Conservation (phyloP, 2,329 filamentous ascomycete genomes). For the Pseudocercospora crystallina region DNA sequence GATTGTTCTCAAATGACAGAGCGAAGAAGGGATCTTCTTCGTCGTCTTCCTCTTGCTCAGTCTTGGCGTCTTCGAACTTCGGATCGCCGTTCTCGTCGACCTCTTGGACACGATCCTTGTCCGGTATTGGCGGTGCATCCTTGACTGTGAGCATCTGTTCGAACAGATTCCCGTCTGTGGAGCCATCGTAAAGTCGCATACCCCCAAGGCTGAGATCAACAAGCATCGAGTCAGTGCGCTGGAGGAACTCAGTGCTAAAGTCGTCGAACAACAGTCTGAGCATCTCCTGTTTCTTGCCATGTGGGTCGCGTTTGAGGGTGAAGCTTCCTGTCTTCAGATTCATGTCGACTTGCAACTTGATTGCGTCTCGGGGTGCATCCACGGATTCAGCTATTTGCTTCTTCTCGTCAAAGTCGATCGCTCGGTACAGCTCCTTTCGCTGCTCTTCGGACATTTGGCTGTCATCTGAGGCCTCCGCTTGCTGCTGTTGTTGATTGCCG, state of each 20-base stretch:
- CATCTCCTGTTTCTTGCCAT: constrained; percentile 75
- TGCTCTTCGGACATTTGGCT: constrained; percentile 93
- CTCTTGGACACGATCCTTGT: constrained; percentile 51
- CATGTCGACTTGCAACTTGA: constrained; percentile 90
- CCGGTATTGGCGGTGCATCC: constrained; percentile 65
- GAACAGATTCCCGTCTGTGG: constrained; percentile 84
- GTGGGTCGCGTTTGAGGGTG: constrained; percentile 81
- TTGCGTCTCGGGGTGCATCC: constrained; percentile 83
- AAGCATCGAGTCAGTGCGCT: constrained; percentile 87
- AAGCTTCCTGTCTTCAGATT: constrained; percentile 96
- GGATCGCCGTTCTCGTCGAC: constrained; percentile 48
- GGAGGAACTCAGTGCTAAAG: constrained; percentile 85
- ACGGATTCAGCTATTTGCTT: constrained; percentile 82
- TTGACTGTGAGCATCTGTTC: constrained; percentile 96
- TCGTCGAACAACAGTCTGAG: constrained; percentile 91
- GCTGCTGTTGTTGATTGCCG: constrained; percentile 39
- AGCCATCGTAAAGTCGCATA: constrained; percentile 92
- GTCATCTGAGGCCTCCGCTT: constrained; percentile 69
- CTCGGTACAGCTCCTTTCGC: constrained; percentile 92
- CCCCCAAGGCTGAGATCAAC: constrained; percentile 88
- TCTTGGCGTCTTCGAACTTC: constrained; percentile 44
- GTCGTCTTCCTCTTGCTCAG: constrained; percentile 45
- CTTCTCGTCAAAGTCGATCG: constrained; percentile 98
- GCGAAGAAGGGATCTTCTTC: constrained; percentile 82
- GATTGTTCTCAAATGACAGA: constrained; percentile 90